These are phyloP conservation scores for Fusarium pilosicola DNA, from an alignment of 2,329 filamentous ascomycete species.

Conservation along the genomic window DNA sequence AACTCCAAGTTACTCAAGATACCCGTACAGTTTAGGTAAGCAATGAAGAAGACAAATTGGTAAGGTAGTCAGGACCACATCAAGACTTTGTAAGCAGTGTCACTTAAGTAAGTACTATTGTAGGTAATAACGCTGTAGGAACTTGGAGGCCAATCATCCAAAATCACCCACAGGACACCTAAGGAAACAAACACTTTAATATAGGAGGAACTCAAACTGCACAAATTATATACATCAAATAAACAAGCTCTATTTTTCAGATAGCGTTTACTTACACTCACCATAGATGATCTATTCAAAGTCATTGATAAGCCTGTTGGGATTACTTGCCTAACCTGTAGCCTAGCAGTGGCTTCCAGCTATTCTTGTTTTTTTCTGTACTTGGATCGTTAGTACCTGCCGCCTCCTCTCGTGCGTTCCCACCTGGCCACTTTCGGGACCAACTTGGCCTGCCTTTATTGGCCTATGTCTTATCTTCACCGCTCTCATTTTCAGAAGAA, in stretches of 20 bases:
- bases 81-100: not conserved
- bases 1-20: not conserved
- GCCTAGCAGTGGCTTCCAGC: not conserved
- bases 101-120: not conserved
- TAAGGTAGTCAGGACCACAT: not conserved
- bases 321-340: not conserved
- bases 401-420: slow-evolving; percentile 1
- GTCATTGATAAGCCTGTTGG: not conserved
- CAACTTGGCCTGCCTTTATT: slow-evolving; percentile 13
- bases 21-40: not conserved
- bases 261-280: not conserved
- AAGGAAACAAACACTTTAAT: slow-evolving; percentile 13
- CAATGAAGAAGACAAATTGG: not conserved
- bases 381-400: not conserved
- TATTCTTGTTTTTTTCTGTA: not conserved
- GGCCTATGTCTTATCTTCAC: slow-evolving; percentile 17
- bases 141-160: not conserved
- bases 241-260: not conserved
- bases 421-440: slow-evolving; percentile 23
- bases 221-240: not conserved
- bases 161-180: not conserved
- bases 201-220: not conserved
- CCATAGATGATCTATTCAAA: not conserved
- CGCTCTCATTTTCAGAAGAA: slow-evolving; percentile 5
- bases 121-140: no score